Percentiles rank a stretch among this genome's conserved stretches.
Conservation (phyloP, 2,329 filamentous ascomycete species). For the Trichoderma gracile region DNA sequence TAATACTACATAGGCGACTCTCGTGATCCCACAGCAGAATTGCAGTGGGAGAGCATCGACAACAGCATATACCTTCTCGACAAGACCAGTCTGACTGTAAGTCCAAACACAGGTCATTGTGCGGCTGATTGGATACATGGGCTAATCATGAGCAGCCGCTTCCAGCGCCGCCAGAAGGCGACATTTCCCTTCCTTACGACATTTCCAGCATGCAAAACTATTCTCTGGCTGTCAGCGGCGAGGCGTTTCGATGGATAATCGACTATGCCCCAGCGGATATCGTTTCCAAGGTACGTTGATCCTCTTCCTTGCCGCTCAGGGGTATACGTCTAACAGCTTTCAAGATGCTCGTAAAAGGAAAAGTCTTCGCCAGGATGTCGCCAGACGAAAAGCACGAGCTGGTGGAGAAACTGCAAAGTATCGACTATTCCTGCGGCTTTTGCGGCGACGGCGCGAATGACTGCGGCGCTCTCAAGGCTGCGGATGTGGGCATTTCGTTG, state of each 20-base stretch:
- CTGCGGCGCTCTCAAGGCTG: conserved; percentile 93
- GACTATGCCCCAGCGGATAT: conserved; percentile 85
- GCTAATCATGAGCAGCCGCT: conserved; percentile 56
- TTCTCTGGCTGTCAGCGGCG: conserved; percentile 83
- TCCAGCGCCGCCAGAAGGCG: conserved; percentile 67
- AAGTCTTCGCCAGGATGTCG: conserved; percentile 97
- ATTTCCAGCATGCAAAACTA: conserved; percentile 81
- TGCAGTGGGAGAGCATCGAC: conserved; percentile 95
- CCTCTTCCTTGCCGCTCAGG: background rate
- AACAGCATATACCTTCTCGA: conserved; percentile 77
- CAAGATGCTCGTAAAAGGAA: conserved; percentile 76
- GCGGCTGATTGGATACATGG: background rate
- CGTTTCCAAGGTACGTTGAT: conserved; percentile 61
- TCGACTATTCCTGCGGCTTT: conserved; percentile 94
- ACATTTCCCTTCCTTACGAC: conserved; percentile 83
- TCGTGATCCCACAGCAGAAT: conserved; percentile 68
- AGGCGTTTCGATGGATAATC: conserved; percentile 94
- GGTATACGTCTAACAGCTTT: conserved; percentile 47
- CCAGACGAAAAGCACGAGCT: conserved; percentile 98
- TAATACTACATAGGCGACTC: conserved; percentile 56
- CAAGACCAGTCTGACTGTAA: conserved; percentile 69
- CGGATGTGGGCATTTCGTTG: conserved; percentile 94
- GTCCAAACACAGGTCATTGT: conserved; percentile 24
- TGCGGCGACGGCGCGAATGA: conserved; percentile 98
- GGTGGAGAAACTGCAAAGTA: conserved; percentile 93